Evolutionary conservation across 2,329 filamentous ascomycete species (phyloP), one percentile per base, ranked within the genome.

Genomic region (Pseudohalonectria lignicola): DNA sequence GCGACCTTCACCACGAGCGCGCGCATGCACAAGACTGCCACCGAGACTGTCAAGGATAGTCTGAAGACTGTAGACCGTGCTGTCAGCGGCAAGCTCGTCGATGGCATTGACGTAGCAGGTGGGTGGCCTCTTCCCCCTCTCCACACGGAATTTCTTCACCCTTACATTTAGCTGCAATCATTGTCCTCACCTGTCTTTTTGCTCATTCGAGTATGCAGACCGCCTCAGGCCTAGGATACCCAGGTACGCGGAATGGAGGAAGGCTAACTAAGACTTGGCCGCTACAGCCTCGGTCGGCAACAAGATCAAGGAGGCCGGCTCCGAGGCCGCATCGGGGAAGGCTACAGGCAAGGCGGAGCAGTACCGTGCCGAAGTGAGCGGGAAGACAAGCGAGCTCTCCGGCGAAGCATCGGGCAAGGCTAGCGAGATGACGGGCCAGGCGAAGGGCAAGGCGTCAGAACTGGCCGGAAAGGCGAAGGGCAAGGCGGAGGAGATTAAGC

Each of bases 21-120:
- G 9, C 53, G 55, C 2, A 46, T 56, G 8, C 62, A 61, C 34
- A 76, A 75, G 59, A 60, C 64, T 9, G 59, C 66, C 3, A 60
- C 68, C 37, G 71, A 79, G 40, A 47, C 64, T 0, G 68, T 71
- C 48, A 81, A 79, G 57, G 74, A 80, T 43, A 66, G 66, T 4
- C 55, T 74, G 41, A 76, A 79, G 57, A 60, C 58, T 5, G 72
- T 78, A 5, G 74, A 81, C 59, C 65, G 73, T 21, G 65, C 61
- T 36, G 72, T 81, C 31, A 69, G 70, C 42, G 69, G 76, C 52
- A 79, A 76, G 52, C 52, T 81, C 15, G 70, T 79, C 20, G 71
- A 74, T 29, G 74, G 73, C 13, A 76, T 82, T 51, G 64, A 81
- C 47, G 60, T 63, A 34, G 68, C 69, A 35, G 55, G 77, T 79